Conservation (phyloP, 208 protist species). For the Acanthamoeba royreba region DNA sequence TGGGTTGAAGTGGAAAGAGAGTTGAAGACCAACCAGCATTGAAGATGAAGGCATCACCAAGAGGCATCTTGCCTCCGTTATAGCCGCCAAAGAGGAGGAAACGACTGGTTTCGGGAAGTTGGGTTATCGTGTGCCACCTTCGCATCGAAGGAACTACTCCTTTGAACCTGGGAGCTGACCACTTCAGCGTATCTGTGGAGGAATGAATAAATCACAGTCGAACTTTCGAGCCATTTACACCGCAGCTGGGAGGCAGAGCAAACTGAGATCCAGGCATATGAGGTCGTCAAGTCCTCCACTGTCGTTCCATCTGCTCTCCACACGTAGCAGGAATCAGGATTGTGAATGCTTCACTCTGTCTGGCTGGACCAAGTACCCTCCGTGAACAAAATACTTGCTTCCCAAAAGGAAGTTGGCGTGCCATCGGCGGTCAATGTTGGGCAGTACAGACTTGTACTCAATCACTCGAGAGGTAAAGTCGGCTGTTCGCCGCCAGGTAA, state of each 20-base stretch:
- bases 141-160: neutral
- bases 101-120: neutral
- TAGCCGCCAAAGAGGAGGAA: conserved; percentile 17
- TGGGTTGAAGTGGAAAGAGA: too few relatives aligned
- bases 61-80: neutral
- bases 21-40: too few relatives aligned
- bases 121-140: neutral
- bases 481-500: neutral
- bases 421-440: neutral
- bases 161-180: neutral
- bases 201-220: neutral
- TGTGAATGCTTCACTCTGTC: too few relatives aligned
- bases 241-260: neutral
- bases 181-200: neutral
- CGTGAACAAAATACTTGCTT: neutral
- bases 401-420: neutral
- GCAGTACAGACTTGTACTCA: neutral
- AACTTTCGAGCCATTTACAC: neutral
- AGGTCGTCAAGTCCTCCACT: neutral
- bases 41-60: neutral
- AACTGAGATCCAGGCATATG: neutral
- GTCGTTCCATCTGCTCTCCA: conserved; percentile 28
- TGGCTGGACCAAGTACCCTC: too few relatives aligned
- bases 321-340: too few relatives aligned
- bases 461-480: neutral